Percentiles rank a stretch among this genome's conserved stretches.
Conservation (phyloP, 805 yeast genomes). For the Lipomyces chichibuensis region DNA sequence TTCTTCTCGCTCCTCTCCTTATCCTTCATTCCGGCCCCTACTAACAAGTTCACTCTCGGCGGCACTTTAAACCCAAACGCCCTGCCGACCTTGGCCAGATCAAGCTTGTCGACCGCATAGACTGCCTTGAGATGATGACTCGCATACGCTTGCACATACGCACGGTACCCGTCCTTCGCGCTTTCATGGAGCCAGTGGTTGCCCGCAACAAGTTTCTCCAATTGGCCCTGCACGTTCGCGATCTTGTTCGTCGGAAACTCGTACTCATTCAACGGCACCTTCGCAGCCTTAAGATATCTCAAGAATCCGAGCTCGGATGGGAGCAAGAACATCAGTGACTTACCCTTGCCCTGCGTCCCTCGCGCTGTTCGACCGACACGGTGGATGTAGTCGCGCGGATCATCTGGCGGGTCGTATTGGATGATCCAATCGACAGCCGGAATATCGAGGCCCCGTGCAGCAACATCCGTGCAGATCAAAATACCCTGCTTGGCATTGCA, state of each 20-base stretch:
- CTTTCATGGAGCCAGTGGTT: conserved; percentile 89
- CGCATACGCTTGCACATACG: conserved; percentile 96
- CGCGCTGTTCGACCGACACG: conserved; percentile 99
- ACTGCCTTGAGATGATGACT: conserved; percentile 96
- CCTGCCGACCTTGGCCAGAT: conserved; percentile 90
- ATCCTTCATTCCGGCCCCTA: conserved; percentile 69
- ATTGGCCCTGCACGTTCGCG: conserved; percentile 93
- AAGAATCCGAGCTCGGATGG: conserved; percentile 94
- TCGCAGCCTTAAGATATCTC: conserved; percentile 92
- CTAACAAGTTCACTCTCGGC: conserved; percentile 94
- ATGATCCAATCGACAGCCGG: conserved; percentile 99
- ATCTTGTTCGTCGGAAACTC: conserved; percentile 94
- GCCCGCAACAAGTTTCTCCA: conserved; percentile 85
- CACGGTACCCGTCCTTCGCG: conserved; percentile 96
- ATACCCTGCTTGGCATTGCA: conserved; percentile 96
- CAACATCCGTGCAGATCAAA: conserved; percentile 94
- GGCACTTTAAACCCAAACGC: conserved; percentile 91
- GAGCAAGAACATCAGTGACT: conserved; percentile 89
- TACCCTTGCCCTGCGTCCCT: conserved; percentile 81
- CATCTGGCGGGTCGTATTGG: conserved; percentile 99
- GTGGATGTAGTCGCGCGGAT: conserved; percentile 98
- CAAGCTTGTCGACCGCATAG: conserved; percentile 92
- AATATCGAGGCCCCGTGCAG: conserved; percentile 98
- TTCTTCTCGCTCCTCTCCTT: conserved; percentile 11
- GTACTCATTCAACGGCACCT: conserved; percentile 95